Evolutionary conservation across 306 rosid genomes (phyloP).

Genomic region (Rosa persica): DNA sequence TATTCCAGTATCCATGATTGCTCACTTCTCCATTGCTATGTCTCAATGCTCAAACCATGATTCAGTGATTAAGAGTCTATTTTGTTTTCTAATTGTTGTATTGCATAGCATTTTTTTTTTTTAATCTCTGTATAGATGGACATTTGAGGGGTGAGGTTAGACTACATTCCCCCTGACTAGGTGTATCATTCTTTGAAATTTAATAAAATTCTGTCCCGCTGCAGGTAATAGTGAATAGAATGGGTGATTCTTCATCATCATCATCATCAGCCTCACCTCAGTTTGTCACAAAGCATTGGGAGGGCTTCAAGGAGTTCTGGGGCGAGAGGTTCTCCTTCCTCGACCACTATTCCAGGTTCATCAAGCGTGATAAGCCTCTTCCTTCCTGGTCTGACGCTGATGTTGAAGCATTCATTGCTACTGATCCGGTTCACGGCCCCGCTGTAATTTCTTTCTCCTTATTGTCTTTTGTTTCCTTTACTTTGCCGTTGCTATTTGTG

Average conservation of each 20-base stretch:
- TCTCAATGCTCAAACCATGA: not conserved
- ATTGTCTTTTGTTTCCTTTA: not conserved
- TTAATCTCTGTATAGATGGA: not conserved
- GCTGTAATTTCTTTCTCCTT: conserved; percentile 34
- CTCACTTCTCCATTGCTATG: too few relatives aligned
- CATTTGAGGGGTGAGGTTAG: not conserved
- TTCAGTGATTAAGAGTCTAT: not conserved
- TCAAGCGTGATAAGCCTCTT: conserved; percentile 57
- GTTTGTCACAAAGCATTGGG: too few relatives aligned
- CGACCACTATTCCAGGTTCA: conserved; percentile 46
- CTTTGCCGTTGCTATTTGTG: not conserved
- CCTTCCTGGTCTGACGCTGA: conserved; percentile 68
- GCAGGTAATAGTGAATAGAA: not conserved
- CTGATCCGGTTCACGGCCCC: conserved; percentile 75
- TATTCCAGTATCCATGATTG: not conserved
- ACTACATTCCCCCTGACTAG: not conserved
- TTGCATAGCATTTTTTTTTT: not conserved
- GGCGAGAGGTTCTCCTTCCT: conserved; percentile 61
- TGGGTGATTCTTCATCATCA: not conserved
- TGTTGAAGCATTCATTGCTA: conserved; percentile 68
- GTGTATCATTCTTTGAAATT: not conserved
- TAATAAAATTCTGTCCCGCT: not conserved
- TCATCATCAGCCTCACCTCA: not conserved
- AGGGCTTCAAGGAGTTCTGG: conserved; percentile 51
- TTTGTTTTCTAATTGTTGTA: not conserved